Conservation (phyloP, 495 filamentous ascomycete species). For the Penicillium crystallinum region DNA sequence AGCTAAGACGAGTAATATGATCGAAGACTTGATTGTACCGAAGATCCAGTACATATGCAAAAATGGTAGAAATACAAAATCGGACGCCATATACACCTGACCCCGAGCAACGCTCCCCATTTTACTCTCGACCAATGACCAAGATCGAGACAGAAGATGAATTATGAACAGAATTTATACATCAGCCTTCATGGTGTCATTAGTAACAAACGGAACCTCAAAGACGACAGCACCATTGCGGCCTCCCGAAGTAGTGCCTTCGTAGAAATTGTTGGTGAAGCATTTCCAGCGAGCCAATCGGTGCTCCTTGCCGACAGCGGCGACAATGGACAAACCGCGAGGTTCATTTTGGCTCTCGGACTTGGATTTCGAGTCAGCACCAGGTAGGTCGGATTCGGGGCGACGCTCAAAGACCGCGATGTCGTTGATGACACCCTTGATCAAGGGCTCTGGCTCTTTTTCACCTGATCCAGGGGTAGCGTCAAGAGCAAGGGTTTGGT, state of each 20-base stretch:
- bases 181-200: constrained; percentile 19
- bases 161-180: constrained; percentile 20
- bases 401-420: constrained; percentile 73
- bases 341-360: constrained; percentile 36
- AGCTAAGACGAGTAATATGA: constrained; percentile 3
- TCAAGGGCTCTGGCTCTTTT: constrained; percentile 26
- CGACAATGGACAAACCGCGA: constrained; percentile 74
- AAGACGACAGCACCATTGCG: constrained; percentile 77
- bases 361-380: constrained; percentile 48
- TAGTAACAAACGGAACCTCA: constrained; percentile 56
- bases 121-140: constrained; percentile 3
- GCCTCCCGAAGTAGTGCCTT: constrained; percentile 49
- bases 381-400: constrained; percentile 26
- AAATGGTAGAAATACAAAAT: constrained; percentile 11
- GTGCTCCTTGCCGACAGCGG: constrained; percentile 80
- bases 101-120: constrained; percentile 11
- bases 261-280: constrained; percentile 37
- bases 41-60: constrained; percentile 8
- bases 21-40: constrained; percentile 3
- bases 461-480: constrained; percentile 10
- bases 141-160: constrained; percentile 5
- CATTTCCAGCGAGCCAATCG: constrained; percentile 71
- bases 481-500: constrained; percentile 29
- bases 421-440: constrained; percentile 79
- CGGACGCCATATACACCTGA: constrained; percentile 10